Base-by-base conservation (phyloP, 1,139 yeast genomes). In the Taphrina wiesneri region DNA sequence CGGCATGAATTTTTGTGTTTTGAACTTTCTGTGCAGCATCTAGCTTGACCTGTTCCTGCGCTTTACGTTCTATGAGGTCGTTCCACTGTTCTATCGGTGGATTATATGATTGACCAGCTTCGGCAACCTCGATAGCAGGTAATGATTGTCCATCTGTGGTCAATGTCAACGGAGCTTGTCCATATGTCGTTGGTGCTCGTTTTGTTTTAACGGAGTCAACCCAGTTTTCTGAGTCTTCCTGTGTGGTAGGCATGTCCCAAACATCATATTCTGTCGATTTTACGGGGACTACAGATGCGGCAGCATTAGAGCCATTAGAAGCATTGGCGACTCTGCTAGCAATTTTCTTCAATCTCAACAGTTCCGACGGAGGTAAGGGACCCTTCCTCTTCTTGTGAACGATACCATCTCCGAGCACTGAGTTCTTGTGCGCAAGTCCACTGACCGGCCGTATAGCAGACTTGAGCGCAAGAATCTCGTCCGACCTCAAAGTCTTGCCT, bases 101-200 rank as follows among this genome's bases (percentile, higher is more conserved):
- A 75, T 93, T 93, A 75, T 93, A 93, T 2, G 98, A 92, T 75
- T 88, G 88, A 65, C 99, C 99, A 1, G 87, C 93, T 72, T 86
- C 87, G 21, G 93, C 90, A 5, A 86, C 69, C 6, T 74, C 77
- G 26, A 84, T 86, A 5, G 81, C 76, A 25, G 82, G 70, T 1
- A 74, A 71, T 13, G 32, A 21, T 25, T 41, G 45, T 6, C 56
- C 21, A 70, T 70, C 26, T 72, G 56, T 70, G 21, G 74, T 75
- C 39, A 83, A 80, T 26, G 74, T 73, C 32, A 86, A 76, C 0
- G 96, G 90, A 1, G 79, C 79, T 60, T 78, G 77, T 51, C 77
- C 79, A 69, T 88, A 73, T 0, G 96, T 87, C 36, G 75, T 75
- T 11, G 96, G 95, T 1, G 77, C 79, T 9, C 74, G 78, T 2